Evolutionary conservation across 495 filamentous ascomycete species (phyloP).

Genomic region (Poronia punctata): DNA sequence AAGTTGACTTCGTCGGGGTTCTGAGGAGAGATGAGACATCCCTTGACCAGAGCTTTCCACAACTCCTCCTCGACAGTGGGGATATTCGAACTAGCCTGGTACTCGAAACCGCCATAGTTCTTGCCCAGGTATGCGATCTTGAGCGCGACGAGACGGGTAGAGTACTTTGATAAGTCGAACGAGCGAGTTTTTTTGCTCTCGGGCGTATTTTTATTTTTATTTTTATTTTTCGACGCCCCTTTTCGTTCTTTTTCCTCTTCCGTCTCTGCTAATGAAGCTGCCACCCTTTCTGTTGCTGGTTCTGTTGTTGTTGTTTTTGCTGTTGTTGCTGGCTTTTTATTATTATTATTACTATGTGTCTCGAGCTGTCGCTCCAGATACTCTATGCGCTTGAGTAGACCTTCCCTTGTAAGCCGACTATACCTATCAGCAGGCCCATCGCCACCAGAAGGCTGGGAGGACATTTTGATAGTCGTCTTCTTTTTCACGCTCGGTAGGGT

Average conservation of each 20-base stretch:
- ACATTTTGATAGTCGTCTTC: no score
- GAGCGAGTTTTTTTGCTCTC: no score
- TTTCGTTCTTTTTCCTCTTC: slow-evolving; percentile 4
- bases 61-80: slow-evolving; percentile 87
- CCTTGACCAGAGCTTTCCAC: slow-evolving; percentile 80
- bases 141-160: slow-evolving; percentile 76
- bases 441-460: no score
- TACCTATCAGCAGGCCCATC: slow-evolving; percentile 22
- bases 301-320: background rate
- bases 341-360: slow-evolving; percentile 19
- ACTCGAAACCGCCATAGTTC: slow-evolving; percentile 85
- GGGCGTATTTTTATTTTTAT: slow-evolving; percentile 35
- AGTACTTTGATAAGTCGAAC: slow-evolving; percentile 77
- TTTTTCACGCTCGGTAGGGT: no score
- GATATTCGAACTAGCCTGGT: slow-evolving; percentile 55
- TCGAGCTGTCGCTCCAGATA: slow-evolving; percentile 57
- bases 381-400: slow-evolving; percentile 57
- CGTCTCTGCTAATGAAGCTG: background rate
- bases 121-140: slow-evolving; percentile 93
- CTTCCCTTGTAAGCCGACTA: slow-evolving; percentile 54
- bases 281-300: background rate
- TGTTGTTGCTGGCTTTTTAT: background rate
- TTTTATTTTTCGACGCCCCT: slow-evolving; percentile 21
- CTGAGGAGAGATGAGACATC: slow-evolving; percentile 69
- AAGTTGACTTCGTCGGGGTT: slow-evolving; percentile 54